Evolutionary conservation across 2,329 filamentous ascomycete species (phyloP).

Genomic region (Colletotrichum cordylinicola): DNA sequence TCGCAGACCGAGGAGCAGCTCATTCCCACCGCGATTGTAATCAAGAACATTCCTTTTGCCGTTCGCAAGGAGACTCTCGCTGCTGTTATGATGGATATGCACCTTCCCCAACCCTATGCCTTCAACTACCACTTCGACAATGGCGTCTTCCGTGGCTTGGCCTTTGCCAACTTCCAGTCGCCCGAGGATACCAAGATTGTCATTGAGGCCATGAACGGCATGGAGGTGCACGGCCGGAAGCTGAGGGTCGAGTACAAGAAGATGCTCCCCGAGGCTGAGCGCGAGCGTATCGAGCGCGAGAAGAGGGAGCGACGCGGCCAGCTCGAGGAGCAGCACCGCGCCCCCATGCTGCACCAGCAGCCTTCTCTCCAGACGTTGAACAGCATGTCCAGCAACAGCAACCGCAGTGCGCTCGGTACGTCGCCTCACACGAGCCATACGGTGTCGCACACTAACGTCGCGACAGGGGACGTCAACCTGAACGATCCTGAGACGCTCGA

Average conservation of each 20-base stretch:
- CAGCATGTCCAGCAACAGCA: constrained; percentile 70
- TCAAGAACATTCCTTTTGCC: constrained; percentile 99
- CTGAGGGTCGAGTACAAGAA: constrained; percentile 98
- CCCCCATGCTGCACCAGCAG: constrained; percentile 81
- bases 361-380: constrained; percentile 82
- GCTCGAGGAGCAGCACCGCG: constrained; percentile 92
- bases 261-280: constrained; percentile 94
- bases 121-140: constrained; percentile 99
- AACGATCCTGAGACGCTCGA: constrained; percentile 88
- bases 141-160: constrained; percentile 92
- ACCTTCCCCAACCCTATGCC: constrained; percentile 92
- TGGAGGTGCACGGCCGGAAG: constrained; percentile 94
- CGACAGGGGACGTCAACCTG: constrained; percentile 74
- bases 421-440: background rate
- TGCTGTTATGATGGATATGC: constrained; percentile 91
- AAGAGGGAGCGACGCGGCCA: constrained; percentile 96
- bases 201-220: constrained; percentile 93
- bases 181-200: constrained; percentile 92
- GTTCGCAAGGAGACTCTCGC: constrained; percentile 97
- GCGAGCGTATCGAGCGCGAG: constrained; percentile 94
- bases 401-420: constrained; percentile 35
- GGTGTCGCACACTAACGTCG: constrained; percentile 19
- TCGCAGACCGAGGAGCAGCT: constrained; percentile 75
- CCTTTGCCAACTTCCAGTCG: constrained; percentile 98
- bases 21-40: constrained; percentile 97